Conservation (phyloP, 2,329 filamentous ascomycete species). For the Aureobasidium sp. region DNA sequence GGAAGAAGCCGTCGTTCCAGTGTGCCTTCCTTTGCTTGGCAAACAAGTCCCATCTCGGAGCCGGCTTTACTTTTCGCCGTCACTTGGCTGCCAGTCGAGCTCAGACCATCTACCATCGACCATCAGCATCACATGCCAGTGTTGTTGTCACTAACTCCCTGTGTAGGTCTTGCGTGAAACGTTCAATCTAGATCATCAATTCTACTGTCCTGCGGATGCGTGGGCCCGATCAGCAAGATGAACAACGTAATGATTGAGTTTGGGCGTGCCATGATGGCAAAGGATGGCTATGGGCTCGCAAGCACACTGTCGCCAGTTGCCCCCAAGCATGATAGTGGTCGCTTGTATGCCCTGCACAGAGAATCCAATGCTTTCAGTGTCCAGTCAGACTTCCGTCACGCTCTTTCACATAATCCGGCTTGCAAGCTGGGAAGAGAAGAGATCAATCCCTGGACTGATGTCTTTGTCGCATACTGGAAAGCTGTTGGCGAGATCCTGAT, state of each 20-base stretch:
- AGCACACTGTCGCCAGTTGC: constrained; percentile 66
- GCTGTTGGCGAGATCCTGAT: constrained; percentile 66
- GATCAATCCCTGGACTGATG: constrained; percentile 73
- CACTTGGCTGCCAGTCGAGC: background rate
- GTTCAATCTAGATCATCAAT: background rate
- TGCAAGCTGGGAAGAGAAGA: constrained; percentile 47
- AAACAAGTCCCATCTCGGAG: background rate
- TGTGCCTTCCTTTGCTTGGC: background rate
- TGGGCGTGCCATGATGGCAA: constrained; percentile 55
- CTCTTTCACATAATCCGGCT: constrained; percentile 55
- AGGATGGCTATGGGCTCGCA: constrained; percentile 67
- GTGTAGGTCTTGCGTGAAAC: constrained; percentile 1
- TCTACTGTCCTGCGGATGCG: background rate
- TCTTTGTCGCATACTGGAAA: constrained; percentile 80
- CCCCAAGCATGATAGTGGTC: constrained; percentile 54
- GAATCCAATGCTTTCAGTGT: constrained; percentile 61
- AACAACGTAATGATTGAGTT: constrained; percentile 69
- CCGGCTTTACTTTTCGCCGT: constrained; percentile 4
- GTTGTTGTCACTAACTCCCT: background rate
- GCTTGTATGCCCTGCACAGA: constrained; percentile 63
- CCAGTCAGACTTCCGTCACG: constrained; percentile 62
- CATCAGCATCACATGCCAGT: constrained; percentile 10
- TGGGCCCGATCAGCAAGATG: constrained; percentile 37
- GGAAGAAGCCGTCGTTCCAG: background rate
- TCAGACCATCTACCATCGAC: background rate